Evolutionary conservation across 2,329 filamentous ascomycete species (phyloP).

Genomic region (Hypoxylon sp.): DNA sequence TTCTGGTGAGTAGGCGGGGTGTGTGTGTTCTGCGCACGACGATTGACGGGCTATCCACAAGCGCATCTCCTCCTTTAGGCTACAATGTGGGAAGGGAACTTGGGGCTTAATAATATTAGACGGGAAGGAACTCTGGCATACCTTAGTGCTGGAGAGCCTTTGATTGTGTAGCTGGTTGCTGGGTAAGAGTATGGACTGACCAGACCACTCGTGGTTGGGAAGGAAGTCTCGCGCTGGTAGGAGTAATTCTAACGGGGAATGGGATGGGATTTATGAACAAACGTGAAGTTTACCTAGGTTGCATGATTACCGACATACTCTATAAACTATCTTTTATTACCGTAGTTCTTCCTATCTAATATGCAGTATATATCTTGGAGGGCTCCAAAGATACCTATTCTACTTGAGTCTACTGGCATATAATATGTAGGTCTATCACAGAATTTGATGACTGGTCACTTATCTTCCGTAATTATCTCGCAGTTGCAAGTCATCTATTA

Average conservation of each 20-base stretch:
- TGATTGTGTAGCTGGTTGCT: not conserved
- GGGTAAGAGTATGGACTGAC: not conserved
- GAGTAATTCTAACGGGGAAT: not conserved
- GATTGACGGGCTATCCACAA: not conserved
- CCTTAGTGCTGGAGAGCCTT: not conserved
- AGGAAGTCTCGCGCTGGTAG: not conserved
- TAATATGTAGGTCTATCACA: slow-evolving; percentile 23
- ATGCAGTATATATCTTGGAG: not conserved
- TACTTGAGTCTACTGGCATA: not conserved
- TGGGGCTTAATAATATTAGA: not conserved
- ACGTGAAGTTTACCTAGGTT: not conserved
- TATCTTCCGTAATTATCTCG: slow-evolving; percentile 12
- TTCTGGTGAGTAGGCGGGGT: not conserved
- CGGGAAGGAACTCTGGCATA: slow-evolving; percentile 3
- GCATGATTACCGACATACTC: not conserved
- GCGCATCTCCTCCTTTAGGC: not conserved
- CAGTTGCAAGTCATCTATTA: not conserved
- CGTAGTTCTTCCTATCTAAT: not conserved
- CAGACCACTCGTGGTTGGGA: not conserved
- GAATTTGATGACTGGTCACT: slow-evolving; percentile 8
- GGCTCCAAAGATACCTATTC: not conserved
- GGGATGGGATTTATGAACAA: slow-evolving; percentile 13
- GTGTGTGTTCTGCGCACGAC: not conserved
- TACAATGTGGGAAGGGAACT: not conserved
- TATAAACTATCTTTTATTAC: not conserved